These are phyloP conservation scores for Cercospora zeina DNA, from an alignment of 2,329 filamentous ascomycete genomes.

Conservation along the genomic window DNA sequence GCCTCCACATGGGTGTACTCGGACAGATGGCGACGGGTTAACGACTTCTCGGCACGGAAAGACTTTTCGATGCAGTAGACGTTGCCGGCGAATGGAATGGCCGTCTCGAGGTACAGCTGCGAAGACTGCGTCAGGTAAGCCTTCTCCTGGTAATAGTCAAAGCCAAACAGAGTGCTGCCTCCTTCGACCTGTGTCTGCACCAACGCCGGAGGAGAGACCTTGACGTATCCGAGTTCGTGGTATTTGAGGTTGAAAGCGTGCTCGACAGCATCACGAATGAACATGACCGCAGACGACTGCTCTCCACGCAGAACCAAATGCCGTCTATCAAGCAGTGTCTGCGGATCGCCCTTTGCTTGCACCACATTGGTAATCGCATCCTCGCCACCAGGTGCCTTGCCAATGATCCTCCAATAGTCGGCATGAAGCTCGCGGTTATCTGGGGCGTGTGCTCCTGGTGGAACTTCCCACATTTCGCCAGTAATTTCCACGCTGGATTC, in stretches of 20 bases:
- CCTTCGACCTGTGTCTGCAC: constrained; percentile 96
- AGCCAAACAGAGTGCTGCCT: constrained; percentile 84
- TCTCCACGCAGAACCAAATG: constrained; percentile 86
- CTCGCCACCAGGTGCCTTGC: constrained; percentile 77
- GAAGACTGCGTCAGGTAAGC: constrained; percentile 96
- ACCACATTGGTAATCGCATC: constrained; percentile 88
- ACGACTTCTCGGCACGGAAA: constrained; percentile 94
- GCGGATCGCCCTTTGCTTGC: constrained; percentile 66
- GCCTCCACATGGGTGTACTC: constrained; percentile 98
- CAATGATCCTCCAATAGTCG: constrained; percentile 79
- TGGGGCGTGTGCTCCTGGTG: constrained; percentile 73
- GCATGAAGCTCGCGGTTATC: constrained; percentile 85
- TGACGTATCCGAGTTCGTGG: constrained; percentile 72
- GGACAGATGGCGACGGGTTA: constrained; percentile 89
- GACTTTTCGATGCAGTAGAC: constrained; percentile 99
- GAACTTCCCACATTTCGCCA: constrained; percentile 81
- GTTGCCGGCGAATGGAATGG: constrained; percentile 83
- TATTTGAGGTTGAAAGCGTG: constrained; percentile 78
- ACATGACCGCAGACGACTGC: constrained; percentile 79
- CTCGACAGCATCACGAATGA: constrained; percentile 78
- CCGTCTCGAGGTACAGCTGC: constrained; percentile 96
- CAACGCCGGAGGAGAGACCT: constrained; percentile 85
- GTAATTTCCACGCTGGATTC: constrained; percentile 84
- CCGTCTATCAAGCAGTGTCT: constrained; percentile 75
- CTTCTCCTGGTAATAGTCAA: constrained; percentile 84